Evolutionary conservation across 495 filamentous ascomycete genomes (phyloP), one percentile per base, ranked within the genome.

Genomic region (Chaetomium fimeti): DNA sequence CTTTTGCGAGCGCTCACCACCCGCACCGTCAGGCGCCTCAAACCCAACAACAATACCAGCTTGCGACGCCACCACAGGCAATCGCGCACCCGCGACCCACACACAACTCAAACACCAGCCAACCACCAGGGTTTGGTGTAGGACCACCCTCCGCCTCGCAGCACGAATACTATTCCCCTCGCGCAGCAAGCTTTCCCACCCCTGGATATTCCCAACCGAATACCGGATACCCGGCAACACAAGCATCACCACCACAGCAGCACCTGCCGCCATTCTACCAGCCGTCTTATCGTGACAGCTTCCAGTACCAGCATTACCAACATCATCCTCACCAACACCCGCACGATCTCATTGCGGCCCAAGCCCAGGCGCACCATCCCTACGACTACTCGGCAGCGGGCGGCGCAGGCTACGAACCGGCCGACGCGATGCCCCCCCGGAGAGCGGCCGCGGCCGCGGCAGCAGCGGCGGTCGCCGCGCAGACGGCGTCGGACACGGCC

Each of bases 1-100:
- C 66, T 67, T 71, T 71, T 57, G 20, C 72, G 24, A 59, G 52
- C 60, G 18, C 58, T 28, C 57, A 57, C 42, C 61, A 43, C n/a
- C 55, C 40, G 38, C 62, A 59, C 22, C 59, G 32, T 22, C 61
- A 69, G 57, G 61, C 69, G 60, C 66, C 68, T 65, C 65, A 63
- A 69, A 60, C 61, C 56, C 63, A 70, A 38, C 63, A 70, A 38
- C 66, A 68, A 2, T 38, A 64, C 47, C 64, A 68, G 27, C 32
- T 66, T 2, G 12, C 68, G 20, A 67, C 68, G 43, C 65, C 57
- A 54, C 65, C 63, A 56, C 69, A 69, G 18, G 20, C 55, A 52
- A 9, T 62, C 43, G 57, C 36, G 15, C 65, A 68, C 45, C n/a
- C 40, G 38, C 60, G 40, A 2, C 60, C 15, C 18, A 36, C 57